Base-by-base conservation (phyloP, 805 yeast genomes). In the Lipomyces kockii region DNA sequence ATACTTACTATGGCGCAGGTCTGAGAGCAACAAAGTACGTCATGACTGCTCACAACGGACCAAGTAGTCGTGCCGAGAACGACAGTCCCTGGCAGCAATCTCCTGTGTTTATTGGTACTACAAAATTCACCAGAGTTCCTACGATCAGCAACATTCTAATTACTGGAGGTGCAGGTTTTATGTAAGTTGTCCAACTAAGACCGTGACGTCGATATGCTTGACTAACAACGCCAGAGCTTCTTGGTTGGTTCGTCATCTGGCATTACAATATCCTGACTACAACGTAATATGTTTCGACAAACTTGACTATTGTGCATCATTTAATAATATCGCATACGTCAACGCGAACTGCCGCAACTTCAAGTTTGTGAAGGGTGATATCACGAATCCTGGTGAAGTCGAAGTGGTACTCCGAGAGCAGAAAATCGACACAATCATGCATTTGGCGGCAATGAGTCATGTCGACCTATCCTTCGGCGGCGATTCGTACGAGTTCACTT, bases 111-210 rank as follows among this genome's bases (percentile, higher is more conserved):
- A 64, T 62, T 6, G 72, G 72, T 17, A 37, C 70, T 11, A 69
- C 72, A 5, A 52, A 65, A 37, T 69, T 69, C 49, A 43, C 49
- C 2, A 63, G 52, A 20, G 43, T 55, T 3, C 51, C 35, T 6
- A 53, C 52, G 12, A 32, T 61, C 12, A 59, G 43, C 11, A 73
- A 63, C 57, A 71, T 84, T 11, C 75, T 85, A 37, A 82, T 85
- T 4, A 82, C 88, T 7, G 88, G 88, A 6, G 88, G 87, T 1
- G 85, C 85, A 5, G 89, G 89, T 1, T 85, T 85, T 68, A 82
- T 85, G 66, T 76, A 68, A 63, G 78, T 72, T n/a, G 22, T 52
- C 20, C n/a, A 22, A 25, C 55, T 25, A 25, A 43, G 20, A 43
- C 1, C 3, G 49, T 43, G 9, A 7, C 9, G 22, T 43, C 49